Evolutionary conservation across 225 moss, liverwort and hornwort genomes (phyloP).

Genomic region (Bryoerythrophyllum caledonicum): DNA sequence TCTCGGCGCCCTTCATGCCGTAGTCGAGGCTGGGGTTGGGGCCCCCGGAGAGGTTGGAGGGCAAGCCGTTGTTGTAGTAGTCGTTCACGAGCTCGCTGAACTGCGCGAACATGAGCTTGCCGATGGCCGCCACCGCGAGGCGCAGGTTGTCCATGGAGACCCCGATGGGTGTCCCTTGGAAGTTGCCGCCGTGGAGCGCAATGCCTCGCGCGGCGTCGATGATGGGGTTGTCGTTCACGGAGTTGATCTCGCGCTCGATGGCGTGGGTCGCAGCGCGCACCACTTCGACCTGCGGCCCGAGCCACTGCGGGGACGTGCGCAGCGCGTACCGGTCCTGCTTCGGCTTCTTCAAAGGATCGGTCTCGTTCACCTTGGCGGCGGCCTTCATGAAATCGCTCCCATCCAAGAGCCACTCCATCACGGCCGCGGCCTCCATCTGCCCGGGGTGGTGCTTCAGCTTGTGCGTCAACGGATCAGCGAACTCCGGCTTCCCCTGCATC

Average conservation of each 20-base stretch:
- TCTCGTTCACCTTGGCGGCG: too few relatives aligned
- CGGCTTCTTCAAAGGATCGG: too few relatives aligned
- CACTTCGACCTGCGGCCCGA: too few relatives aligned
- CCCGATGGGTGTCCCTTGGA: slow-evolving; percentile 38
- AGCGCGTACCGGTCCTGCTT: too few relatives aligned
- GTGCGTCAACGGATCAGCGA: too few relatives aligned
- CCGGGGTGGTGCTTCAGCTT: too few relatives aligned
- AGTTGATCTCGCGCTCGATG: slow-evolving; percentile 60
- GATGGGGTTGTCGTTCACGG: slow-evolving; percentile 61
- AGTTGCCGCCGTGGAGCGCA: slow-evolving; percentile 34
- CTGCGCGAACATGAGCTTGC: slow-evolving; percentile 53
- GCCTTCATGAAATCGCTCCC: too few relatives aligned
- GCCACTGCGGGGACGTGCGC: too few relatives aligned
- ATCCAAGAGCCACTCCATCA: too few relatives aligned
- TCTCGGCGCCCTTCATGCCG: slow-evolving; percentile 45
- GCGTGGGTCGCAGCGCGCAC: slow-evolving; percentile 28
- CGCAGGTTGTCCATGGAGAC: slow-evolving; percentile 55
- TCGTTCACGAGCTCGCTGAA: slow-evolving; percentile 53
- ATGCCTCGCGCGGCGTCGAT: slow-evolving; percentile 41
- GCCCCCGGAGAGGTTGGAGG: slow-evolving; percentile 40
- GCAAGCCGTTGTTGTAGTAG: slow-evolving; percentile 47
- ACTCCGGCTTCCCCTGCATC: too few relatives aligned
- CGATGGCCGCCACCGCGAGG: slow-evolving; percentile 33
- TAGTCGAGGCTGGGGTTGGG: slow-evolving; percentile 46
- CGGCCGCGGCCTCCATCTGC: too few relatives aligned